phyloP scores from a whole-genome alignment of 2,329 filamentous ascomycete genomes.

The Lachnellula occidentalis region DNA sequence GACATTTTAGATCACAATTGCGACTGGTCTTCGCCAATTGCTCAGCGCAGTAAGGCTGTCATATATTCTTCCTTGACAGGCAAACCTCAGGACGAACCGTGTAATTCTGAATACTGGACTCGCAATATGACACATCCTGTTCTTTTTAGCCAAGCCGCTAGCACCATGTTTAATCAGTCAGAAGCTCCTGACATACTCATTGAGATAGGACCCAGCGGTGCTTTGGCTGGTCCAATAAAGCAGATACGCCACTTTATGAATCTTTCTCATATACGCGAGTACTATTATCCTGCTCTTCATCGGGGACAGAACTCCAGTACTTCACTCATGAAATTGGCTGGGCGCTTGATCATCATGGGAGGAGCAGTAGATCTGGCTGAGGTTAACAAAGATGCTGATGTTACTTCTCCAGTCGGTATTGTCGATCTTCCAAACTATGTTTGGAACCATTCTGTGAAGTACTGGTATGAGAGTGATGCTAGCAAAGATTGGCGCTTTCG shows the following conservation, averaged over 20 bases:
- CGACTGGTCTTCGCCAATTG: too few relatives aligned
- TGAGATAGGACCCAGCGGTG: slow-evolving; percentile 32
- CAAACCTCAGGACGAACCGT: not conserved
- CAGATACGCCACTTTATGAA: slow-evolving; percentile 22
- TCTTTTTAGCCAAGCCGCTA: slow-evolving; percentile 28
- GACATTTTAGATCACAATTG: slow-evolving; percentile 22
- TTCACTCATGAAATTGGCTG: slow-evolving; percentile 4
- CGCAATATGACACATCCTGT: slow-evolving; percentile 40
- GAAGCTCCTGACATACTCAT: slow-evolving; percentile 14
- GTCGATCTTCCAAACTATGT: slow-evolving; percentile 36
- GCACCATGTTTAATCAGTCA: not conserved
- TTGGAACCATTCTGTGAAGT: slow-evolving; percentile 40
- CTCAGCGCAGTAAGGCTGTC: not conserved
- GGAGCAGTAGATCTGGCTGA: too few relatives aligned
- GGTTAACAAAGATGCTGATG: too few relatives aligned
- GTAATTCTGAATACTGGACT: slow-evolving; percentile 38
- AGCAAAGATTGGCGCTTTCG: not conserved
- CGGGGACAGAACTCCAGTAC: slow-evolving; percentile 1
- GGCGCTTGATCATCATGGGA: too few relatives aligned
- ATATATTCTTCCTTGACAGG: slow-evolving; percentile 10
- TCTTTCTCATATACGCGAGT: not conserved
- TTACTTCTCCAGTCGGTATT: not conserved
- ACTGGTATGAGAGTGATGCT: slow-evolving; percentile 1
- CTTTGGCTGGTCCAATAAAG: slow-evolving; percentile 27
- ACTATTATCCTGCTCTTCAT: slow-evolving; percentile 3